Conservation (phyloP, 2,329 filamentous ascomycete species). For the Sclerotinia sclerotiorum region DNA sequence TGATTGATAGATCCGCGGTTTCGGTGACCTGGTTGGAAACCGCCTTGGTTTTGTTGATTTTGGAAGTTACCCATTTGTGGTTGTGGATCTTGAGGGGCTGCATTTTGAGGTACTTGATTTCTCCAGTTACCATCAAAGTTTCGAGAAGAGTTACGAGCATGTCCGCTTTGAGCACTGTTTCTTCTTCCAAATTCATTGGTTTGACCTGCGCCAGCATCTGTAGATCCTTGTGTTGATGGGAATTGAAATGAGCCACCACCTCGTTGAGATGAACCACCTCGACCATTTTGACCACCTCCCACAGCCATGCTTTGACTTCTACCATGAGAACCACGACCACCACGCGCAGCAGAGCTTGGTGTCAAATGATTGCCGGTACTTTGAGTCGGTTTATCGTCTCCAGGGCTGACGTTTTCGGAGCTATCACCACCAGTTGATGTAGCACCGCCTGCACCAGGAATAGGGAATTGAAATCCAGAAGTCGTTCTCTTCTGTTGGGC, state of each 20-base stretch:
- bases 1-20: constrained; percentile 80
- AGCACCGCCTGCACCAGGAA: constrained; percentile 65
- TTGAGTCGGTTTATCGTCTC: constrained; percentile 36
- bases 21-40: constrained; percentile 92
- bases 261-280: constrained; percentile 58
- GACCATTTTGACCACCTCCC: constrained; percentile 57
- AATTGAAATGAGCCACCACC: constrained; percentile 74
- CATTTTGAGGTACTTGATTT: constrained; percentile 61
- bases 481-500: constrained; percentile 96
- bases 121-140: constrained; percentile 99
- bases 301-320: constrained; percentile 91
- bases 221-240: constrained; percentile 53
- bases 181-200: constrained; percentile 70
- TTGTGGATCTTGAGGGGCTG: constrained; percentile 51
- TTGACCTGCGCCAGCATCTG: constrained; percentile 50
- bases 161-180: constrained; percentile 61
- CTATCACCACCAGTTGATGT: constrained; percentile 55
- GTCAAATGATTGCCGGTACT: constrained; percentile 32
- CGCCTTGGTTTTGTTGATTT: constrained; percentile 68
- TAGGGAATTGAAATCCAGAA: constrained; percentile 91
- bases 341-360: constrained; percentile 42
- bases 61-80: constrained; percentile 64
- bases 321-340: constrained; percentile 61
- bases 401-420: constrained; percentile 29
- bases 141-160: constrained; percentile 78